Conservation (phyloP, 495 filamentous ascomycete genomes). For the Xylaria bambusicola region DNA sequence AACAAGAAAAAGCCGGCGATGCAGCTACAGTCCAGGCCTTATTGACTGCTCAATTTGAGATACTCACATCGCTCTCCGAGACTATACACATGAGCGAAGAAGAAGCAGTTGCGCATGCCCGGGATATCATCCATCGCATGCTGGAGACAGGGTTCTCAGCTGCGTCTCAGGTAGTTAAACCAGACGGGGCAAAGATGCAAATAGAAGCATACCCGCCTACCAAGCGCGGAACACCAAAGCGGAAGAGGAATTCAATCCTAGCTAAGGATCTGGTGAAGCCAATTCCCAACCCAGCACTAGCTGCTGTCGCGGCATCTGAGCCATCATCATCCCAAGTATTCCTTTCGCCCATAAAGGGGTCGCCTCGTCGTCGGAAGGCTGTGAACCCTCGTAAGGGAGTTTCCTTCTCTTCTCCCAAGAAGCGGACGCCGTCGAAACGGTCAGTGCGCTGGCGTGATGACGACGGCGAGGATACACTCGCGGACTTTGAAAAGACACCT, state of each 20-base stretch:
- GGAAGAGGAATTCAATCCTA: slow-evolving; percentile 60
- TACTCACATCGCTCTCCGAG: slow-evolving; percentile 75
- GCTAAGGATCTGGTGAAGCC: slow-evolving; percentile 37
- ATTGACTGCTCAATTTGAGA: slow-evolving; percentile 88
- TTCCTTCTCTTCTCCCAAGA: slow-evolving; percentile 77
- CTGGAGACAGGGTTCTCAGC: slow-evolving; percentile 72
- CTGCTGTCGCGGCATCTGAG: slow-evolving; percentile 40
- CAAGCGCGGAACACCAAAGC: slow-evolving; percentile 70
- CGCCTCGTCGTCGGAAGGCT: slow-evolving; percentile 74
- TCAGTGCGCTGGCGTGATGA: slow-evolving; percentile 93
- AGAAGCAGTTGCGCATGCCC: slow-evolving; percentile 79
- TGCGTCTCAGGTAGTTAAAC: slow-evolving; percentile 82
- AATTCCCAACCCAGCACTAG: slow-evolving; percentile 35
- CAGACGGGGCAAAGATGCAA: slow-evolving; percentile 70
- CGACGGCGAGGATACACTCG: slow-evolving; percentile 72
- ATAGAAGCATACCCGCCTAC: slow-evolving; percentile 66
- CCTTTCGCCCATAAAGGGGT: slow-evolving; percentile 63
- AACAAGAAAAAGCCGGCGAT: slow-evolving; percentile 82
- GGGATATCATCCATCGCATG: slow-evolving; percentile 74
- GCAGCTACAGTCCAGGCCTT: slow-evolving; percentile 76
- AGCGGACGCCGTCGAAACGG: slow-evolving; percentile 70
- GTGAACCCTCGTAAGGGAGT: slow-evolving; percentile 72
- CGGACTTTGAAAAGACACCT: slow-evolving; percentile 88
- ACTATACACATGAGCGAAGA: slow-evolving; percentile 78
- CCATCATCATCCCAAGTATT: slow-evolving; percentile 41